Percentiles rank a stretch among this genome's conserved stretches.
These are phyloP conservation scores for Lichtheimia hyalospora DNA, from an alignment of 371 early-diverging fungal genomes.

Conservation along the genomic window DNA sequence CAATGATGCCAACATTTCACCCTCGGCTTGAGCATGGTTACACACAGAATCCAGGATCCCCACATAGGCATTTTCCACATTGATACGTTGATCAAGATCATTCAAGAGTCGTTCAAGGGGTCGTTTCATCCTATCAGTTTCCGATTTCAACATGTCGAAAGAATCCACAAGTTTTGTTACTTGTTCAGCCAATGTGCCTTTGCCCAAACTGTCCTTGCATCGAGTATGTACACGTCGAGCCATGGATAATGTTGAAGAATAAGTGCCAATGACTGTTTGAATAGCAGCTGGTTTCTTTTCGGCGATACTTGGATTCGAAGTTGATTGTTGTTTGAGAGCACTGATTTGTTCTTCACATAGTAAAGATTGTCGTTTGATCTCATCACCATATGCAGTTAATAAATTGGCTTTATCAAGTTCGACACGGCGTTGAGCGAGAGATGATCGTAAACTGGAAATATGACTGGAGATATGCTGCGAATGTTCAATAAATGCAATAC, in stretches of 20 bases:
- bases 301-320: slow-evolving; percentile 34
- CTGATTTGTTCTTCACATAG: slow-evolving; percentile 42
- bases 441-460: slow-evolving; percentile 3
- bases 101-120: slow-evolving; percentile 23
- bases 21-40: slow-evolving; percentile 30
- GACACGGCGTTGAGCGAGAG: slow-evolving; percentile 19
- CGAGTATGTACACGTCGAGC: slow-evolving; percentile 29
- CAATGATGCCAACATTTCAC: slow-evolving; percentile 22
- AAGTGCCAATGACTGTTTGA: slow-evolving; percentile 31
- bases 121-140: slow-evolving; percentile 19
- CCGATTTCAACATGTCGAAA: slow-evolving; percentile 14
- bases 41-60: slow-evolving; percentile 25
- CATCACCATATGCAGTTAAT: slow-evolving; percentile 16
- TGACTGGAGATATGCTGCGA: slow-evolving; percentile 9
- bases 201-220: slow-evolving; percentile 26
- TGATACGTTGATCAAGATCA: slow-evolving; percentile 23
- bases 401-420: slow-evolving; percentile 27
- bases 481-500: slow-evolving; percentile 16
- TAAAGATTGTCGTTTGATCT: slow-evolving; percentile 22
- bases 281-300: slow-evolving; percentile 37
- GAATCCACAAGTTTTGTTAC: slow-evolving; percentile 23
- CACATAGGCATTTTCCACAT: slow-evolving; percentile 34
- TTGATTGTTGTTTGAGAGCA: slow-evolving; percentile 37
- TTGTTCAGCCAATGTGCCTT: slow-evolving; percentile 28
- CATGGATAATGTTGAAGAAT: slow-evolving; percentile 28